Conservation (phyloP, 805 yeast genomes). For the Suhomyces emberorum region DNA sequence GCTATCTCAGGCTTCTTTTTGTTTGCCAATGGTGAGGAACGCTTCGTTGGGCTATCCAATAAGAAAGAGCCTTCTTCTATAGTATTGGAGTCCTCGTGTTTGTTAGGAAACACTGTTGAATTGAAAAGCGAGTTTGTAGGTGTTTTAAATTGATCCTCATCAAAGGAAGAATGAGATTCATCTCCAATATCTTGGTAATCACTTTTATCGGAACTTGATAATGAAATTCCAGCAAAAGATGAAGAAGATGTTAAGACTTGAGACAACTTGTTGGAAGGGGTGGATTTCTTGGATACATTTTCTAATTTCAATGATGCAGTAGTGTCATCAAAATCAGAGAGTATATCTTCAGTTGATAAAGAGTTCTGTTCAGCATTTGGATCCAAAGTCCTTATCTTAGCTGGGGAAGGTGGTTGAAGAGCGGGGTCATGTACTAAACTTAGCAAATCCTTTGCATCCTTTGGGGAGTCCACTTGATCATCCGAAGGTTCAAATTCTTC, state of each 20-base stretch:
- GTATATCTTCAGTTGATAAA: too few species aligned
- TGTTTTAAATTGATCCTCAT: conserved; percentile 17
- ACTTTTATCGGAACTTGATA: conserved; percentile 19
- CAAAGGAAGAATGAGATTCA: conserved; percentile 7
- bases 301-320: too few species aligned
- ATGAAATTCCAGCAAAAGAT: conserved; percentile 38
- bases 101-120: conserved; percentile 10
- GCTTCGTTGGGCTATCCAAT: too few species aligned
- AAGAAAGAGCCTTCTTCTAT: too few species aligned
- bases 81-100: background rate
- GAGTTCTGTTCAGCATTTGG: too few species aligned
- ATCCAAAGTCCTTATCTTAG: too few species aligned
- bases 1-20: conserved; percentile 6
- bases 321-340: conserved; percentile 9
- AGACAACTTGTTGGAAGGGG: conserved; percentile 10
- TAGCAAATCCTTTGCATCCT: too few species aligned
- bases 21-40: conserved; percentile 1
- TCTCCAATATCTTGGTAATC: conserved; percentile 15
- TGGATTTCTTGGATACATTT: background rate
- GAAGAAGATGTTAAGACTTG: conserved; percentile 29
- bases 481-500: too few species aligned
- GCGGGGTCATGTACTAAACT: too few species aligned
- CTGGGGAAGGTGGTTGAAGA: too few species aligned
- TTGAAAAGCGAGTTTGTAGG: conserved; percentile 21
- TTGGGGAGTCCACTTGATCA: too few species aligned